phyloP scores from a whole-genome alignment of 495 filamentous ascomycete species.

The Lophiostoma macrostomum region DNA sequence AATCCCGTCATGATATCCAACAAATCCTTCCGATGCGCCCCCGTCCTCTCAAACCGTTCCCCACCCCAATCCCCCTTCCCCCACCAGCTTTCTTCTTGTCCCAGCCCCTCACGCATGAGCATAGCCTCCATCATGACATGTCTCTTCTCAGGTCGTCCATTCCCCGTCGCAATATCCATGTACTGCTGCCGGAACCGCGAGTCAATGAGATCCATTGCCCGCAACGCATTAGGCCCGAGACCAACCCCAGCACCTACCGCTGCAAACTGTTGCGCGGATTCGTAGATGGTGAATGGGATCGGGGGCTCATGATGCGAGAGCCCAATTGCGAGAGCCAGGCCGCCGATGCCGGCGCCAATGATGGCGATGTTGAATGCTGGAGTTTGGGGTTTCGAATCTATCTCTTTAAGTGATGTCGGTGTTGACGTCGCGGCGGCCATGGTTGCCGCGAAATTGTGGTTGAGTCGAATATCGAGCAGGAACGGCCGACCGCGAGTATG shows the following conservation, averaged over 20 bases:
- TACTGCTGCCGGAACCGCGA: slow-evolving; percentile 11
- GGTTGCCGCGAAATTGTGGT: no score
- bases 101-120: slow-evolving; percentile 21
- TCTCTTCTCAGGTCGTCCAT: slow-evolving; percentile 16
- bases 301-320: slow-evolving; percentile 14
- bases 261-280: slow-evolving; percentile 11
- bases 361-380: slow-evolving; percentile 24
- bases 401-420: not conserved
- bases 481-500: no score
- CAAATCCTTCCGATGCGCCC: slow-evolving; percentile 25
- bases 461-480: no score
- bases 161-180: slow-evolving; percentile 17
- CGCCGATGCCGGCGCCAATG: slow-evolving; percentile 27
- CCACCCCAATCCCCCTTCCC: slow-evolving; percentile 11
- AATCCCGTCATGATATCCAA: slow-evolving; percentile 26
- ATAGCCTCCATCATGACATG: slow-evolving; percentile 27
- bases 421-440: no score
- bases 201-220: slow-evolving; percentile 23
- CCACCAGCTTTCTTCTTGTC: slow-evolving; percentile 15
- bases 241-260: slow-evolving; percentile 25
- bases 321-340: slow-evolving; percentile 24
- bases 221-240: slow-evolving; percentile 21
- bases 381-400: not conserved
- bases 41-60: slow-evolving; percentile 8
- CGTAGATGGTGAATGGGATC: slow-evolving; percentile 26